Evolutionary conservation across 139 green algal species (phyloP), one percentile per base, ranked within the genome.

Genomic region (Zygnema cylindricum): DNA sequence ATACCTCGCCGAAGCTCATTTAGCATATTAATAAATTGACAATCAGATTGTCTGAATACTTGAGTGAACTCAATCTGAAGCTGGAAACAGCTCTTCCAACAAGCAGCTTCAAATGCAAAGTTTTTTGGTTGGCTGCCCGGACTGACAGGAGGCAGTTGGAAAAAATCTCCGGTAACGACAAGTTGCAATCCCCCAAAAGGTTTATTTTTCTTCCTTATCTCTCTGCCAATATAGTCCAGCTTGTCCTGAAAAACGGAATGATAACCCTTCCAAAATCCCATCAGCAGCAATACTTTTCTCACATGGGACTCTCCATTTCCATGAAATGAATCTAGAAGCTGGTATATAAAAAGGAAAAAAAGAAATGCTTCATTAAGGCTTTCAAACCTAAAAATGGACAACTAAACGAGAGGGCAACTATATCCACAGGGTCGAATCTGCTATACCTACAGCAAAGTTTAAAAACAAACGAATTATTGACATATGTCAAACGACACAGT

Each of bases 111-210:
- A 55, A 96, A 96, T n/a, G 85, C 88, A 75, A 95, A 96, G 7
- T 69, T 91, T 41, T 55, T 54, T 1, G n/a, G 16, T 11, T 33
- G 71, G 36, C 36, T 76, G 7, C 85, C 82, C 77, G 92, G 91
- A 32, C 39, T 86, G 41, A 96, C 92, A n/a, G 94, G 94, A 22
- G 94, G 94, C 75, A 96, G 94, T 88, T 95, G 93, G 78, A 92
- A 92, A 84, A 96, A 96, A 87, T 96, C 94, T 77, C 94, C 94
- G 1, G 86, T 95, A 2, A 96, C 84, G 0, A 96, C 77, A 23
- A 96, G 91, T 90, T 96, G 94, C 33, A 96, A 91, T 40, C 94
- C 94, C 1, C 94, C 94, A 88, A 96, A 96, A 38, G 94, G 90
- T 2, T 73, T 85, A 30, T 82, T 2, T 11, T 35, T 81, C 86